Evolutionary conservation across 805 yeast genomes (phyloP), one percentile per base, ranked within the genome.

Genomic region (Myxozyma geophila): DNA sequence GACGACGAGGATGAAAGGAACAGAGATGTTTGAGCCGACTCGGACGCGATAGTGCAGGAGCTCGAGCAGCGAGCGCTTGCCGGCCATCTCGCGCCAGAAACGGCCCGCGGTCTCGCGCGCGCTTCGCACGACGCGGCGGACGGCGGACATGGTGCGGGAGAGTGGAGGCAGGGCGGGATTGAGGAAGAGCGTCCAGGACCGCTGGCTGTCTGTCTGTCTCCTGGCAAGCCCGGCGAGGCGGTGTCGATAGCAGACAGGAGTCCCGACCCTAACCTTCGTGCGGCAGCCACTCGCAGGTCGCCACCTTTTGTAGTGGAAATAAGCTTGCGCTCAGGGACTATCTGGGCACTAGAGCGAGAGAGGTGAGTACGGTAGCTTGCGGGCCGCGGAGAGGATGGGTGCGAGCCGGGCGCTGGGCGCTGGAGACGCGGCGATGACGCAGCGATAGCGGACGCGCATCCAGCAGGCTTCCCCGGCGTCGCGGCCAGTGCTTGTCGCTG

Each of bases 11-110:
- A 58, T 59, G 23, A 66, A 53, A 0, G 69, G 69, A 19, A 61
- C 53, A n/a, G 60, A 59, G 21, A 64, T 23, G 44, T 54, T 54
- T 43, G 48, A 59, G 36, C 63, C 58, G 49, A 66, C 46, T 28
- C 69, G 64, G 23, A 66, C 67, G n/a, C 69, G 67, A 49, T 37
- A 39, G 35, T 58, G 54, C 19, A 64, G 63, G n/a, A 55, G 41
- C 15, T 54, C 62, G 19, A 54, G 49, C 36, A 33, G 10, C 15
- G 43, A 46, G 35, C 43, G 35, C 21, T 33, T 48, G 50, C 47
- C 55, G 44, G 54, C 49, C 33, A 49, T 21, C 13, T 40, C 54
- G 13, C 55, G 44, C 48, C 19, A 35, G 19, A 48, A 23, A 28
- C 19, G 44, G 47, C 37, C 39, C 50, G 49, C 39, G 43, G 54